These are phyloP conservation scores for Dissophora globulifera DNA, from an alignment of 192 early-diverging fungal genomes.

Conservation along the genomic window DNA sequence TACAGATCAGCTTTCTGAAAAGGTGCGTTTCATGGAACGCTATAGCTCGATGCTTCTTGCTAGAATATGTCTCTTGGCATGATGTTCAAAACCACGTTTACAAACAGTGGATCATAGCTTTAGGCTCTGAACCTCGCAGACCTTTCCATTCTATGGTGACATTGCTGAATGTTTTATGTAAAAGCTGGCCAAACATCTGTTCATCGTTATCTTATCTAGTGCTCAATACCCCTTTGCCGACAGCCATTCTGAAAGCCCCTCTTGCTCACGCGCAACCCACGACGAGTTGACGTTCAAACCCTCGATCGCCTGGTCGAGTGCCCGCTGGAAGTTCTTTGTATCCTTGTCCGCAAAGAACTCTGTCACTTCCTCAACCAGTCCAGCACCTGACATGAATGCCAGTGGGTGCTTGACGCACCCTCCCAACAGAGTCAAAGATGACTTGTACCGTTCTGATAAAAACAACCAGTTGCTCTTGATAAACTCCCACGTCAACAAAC, in stretches of 20 bases:
- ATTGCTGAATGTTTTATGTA: too few species aligned
- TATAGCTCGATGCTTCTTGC: too few species aligned
- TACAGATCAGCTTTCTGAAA: too few species aligned
- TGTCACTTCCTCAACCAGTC: conserved; percentile 69
- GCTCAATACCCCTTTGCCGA: conserved; percentile 38
- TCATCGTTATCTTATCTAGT: too few species aligned
- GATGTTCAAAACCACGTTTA: too few species aligned
- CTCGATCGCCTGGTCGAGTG: conserved; percentile 81
- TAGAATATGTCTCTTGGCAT: too few species aligned
- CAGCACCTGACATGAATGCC: conserved; percentile 47
- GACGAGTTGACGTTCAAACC: conserved; percentile 68
- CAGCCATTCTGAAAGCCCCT: conserved; percentile 63
- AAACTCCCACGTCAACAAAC: conserved; percentile 74
- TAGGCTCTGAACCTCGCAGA: too few species aligned
- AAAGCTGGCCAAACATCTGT: too few species aligned
- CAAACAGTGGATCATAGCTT: too few species aligned
- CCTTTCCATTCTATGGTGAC: too few species aligned
- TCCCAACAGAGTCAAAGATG: conserved; percentile 61
- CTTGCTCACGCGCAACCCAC: conserved; percentile 65
- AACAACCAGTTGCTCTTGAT: conserved; percentile 67
- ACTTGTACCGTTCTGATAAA: conserved; percentile 54
- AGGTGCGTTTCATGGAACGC: too few species aligned
- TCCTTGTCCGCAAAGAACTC: conserved; percentile 75
- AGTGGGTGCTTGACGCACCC: conserved; percentile 49
- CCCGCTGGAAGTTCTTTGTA: conserved; percentile 70